Evolutionary conservation across 208 protist species (phyloP), one percentile per base, ranked within the genome.

Genomic region (Acanthamoeba polyphaga): DNA sequence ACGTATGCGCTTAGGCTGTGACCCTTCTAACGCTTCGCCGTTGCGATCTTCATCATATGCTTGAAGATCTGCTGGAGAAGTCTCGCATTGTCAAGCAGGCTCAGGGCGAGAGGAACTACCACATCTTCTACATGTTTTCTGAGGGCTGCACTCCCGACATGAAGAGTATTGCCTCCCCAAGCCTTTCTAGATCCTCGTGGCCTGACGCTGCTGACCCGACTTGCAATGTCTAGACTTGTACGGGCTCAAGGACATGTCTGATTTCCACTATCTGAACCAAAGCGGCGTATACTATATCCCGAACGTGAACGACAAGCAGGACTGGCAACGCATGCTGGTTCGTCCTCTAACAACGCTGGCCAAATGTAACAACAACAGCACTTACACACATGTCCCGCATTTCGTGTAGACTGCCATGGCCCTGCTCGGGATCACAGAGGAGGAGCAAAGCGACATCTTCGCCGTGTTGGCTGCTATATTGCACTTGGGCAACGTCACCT

Each of bases 221-320:
- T 38, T 38, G 66, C 7, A n/a, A n/a, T n/a, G n/a, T n/a, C n/a
- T n/a, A 93, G 82, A 43, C 62, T 15, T 55, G 22, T 58, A 29
- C 3, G 38, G 22, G 94, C 98, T 17, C 64, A 95, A 3, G 92
- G 98, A n/a, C 98, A 98, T 94, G 76, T 94, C 64, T 1, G 87
- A 97, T 17, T 98, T 98, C 88, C 78, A 95, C 74, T 99, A 99
- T 94, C 93, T 99, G 1, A 96, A 95, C 78, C 95, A 98, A 70
- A 97, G 97, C 49, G 95, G 96, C n/a, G 96, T 89, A 58, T 96
- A 97, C 64, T 93, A 92, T 9, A 97, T 98, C 6, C 96, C 96
- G 92, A 97, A 97, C 62, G 95, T 98, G 6, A 97, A 99, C 91
- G 98, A 99, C 95, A 94, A 78, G 43, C 92, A 96, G 29, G 96